Evolutionary conservation across 371 early-diverging fungal species (phyloP).

Genomic region (Apophysomyces trapeziformis): DNA sequence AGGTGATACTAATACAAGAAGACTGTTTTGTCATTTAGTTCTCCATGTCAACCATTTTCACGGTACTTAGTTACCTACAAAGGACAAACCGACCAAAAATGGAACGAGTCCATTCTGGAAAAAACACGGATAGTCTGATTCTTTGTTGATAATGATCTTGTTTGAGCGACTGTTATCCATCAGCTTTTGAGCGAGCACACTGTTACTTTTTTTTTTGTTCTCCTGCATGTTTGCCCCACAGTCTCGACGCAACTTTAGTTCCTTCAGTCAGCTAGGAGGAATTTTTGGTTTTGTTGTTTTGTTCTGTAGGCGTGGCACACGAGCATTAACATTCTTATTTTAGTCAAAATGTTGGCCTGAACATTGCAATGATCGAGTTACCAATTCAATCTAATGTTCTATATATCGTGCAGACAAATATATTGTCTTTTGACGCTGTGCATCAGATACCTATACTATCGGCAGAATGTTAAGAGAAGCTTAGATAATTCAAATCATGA

Average conservation of each 20-base stretch:
- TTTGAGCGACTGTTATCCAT: constrained; percentile 52
- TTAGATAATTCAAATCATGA: no score
- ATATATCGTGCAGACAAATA: constrained; percentile 58
- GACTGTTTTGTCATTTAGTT: constrained; percentile 22
- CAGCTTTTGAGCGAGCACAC: constrained; percentile 46
- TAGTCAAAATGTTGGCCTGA: constrained; percentile 55
- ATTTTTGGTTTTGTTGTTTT: neutral
- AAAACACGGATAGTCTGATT: constrained; percentile 1
- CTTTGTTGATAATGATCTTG: constrained; percentile 44
- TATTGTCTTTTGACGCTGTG: constrained; percentile 55
- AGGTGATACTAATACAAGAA: constrained; percentile 41
- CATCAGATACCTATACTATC: constrained; percentile 34
- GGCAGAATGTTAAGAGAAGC: no score
- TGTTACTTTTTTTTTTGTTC: constrained; percentile 28
- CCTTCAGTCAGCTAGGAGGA: neutral
- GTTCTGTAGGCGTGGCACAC: constrained; percentile 60
- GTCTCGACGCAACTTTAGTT: neutral
- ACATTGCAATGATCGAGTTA: constrained; percentile 32
- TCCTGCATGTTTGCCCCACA: constrained; percentile 48
- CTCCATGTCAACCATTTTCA: neutral
- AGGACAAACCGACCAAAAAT: neutral
- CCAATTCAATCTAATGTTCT: constrained; percentile 58
- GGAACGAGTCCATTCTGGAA: neutral
- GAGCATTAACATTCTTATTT: constrained; percentile 52
- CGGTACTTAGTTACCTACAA: neutral